Percentiles rank a stretch among this genome's conserved stretches.
Conservation (phyloP, 2,329 filamentous ascomycete species). For the Acrocalymma vagum region DNA sequence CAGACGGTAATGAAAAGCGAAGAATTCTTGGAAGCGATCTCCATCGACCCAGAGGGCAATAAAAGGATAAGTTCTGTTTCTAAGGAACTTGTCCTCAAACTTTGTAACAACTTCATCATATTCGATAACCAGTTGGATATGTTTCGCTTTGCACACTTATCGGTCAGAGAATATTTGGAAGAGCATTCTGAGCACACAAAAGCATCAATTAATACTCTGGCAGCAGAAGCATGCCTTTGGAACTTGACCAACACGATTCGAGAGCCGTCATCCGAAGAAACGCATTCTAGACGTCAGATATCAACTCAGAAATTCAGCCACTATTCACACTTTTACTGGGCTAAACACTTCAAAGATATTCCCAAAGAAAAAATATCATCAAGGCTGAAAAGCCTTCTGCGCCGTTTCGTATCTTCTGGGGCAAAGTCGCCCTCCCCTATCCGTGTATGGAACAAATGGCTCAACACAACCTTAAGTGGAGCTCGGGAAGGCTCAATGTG, state of each 20-base stretch:
- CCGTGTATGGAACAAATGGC: too few relatives aligned
- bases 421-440: too few relatives aligned
- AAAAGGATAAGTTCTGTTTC: slow-evolving; percentile 2
- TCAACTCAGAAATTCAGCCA: slow-evolving; percentile 3
- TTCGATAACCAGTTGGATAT: slow-evolving; percentile 26
- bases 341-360: slow-evolving; percentile 10
- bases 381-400: slow-evolving; percentile 5
- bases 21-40: slow-evolving; percentile 24
- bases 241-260: slow-evolving; percentile 6
- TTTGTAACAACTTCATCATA: slow-evolving; percentile 36
- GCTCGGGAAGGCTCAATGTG: too few relatives aligned
- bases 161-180: slow-evolving; percentile 37
- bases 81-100: slow-evolving; percentile 22
- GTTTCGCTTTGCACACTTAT: slow-evolving; percentile 41
- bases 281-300: slow-evolving; percentile 1
- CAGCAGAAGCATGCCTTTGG: slow-evolving; percentile 18
- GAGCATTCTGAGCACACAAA: slow-evolving; percentile 4
- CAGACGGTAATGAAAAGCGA: slow-evolving; percentile 10
- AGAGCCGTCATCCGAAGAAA: slow-evolving; percentile 1
- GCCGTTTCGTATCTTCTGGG: slow-evolving; percentile 3
- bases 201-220: slow-evolving; percentile 13
- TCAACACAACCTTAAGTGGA: too few relatives aligned
- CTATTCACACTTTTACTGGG: slow-evolving; percentile 15
- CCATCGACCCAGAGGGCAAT: slow-evolving; percentile 1
- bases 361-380: slow-evolving; percentile 4